Evolutionary conservation across 2,329 filamentous ascomycete species (phyloP).

Genomic region (Kalmusia sp.): DNA sequence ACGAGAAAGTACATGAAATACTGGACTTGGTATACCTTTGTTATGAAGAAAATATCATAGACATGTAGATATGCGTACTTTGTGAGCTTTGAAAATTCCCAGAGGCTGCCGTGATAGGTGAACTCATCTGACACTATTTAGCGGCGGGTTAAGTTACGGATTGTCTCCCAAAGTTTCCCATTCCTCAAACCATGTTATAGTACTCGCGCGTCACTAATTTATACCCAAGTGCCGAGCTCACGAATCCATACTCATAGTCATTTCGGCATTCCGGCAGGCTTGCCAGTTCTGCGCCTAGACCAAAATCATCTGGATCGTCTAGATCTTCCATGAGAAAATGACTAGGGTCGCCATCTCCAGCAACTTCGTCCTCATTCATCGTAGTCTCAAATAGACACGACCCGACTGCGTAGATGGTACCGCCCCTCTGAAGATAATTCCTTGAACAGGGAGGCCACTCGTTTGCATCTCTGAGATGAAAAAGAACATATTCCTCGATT

Average conservation of each 20-base stretch:
- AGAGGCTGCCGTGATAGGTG: too few relatives aligned
- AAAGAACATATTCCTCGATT: neutral
- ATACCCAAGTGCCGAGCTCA: neutral
- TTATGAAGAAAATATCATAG: too few relatives aligned
- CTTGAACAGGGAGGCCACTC: conserved; percentile 5
- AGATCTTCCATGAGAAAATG: neutral
- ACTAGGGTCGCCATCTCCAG: neutral
- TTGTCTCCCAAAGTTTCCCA: too few relatives aligned
- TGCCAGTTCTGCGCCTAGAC: neutral
- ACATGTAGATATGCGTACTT: too few relatives aligned
- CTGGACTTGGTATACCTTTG: too few relatives aligned
- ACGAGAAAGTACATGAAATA: too few relatives aligned
- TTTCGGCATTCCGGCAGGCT: conserved; percentile 1
- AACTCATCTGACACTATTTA: too few relatives aligned
- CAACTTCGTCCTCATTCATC: neutral
- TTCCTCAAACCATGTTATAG: neutral
- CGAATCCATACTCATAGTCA: conserved; percentile 8
- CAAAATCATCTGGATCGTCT: neutral
- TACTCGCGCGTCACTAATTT: conserved; percentile 1
- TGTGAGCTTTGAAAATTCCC: too few relatives aligned
- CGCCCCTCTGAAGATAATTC: neutral
- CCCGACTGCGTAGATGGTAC: neutral
- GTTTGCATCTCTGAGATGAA: neutral
- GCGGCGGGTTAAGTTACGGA: too few relatives aligned
- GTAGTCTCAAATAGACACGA: conserved; percentile 1